These are phyloP conservation scores for Zea luxurians DNA, from an alignment of 176 grass and related monocot genomes.

Conservation along the genomic window DNA sequence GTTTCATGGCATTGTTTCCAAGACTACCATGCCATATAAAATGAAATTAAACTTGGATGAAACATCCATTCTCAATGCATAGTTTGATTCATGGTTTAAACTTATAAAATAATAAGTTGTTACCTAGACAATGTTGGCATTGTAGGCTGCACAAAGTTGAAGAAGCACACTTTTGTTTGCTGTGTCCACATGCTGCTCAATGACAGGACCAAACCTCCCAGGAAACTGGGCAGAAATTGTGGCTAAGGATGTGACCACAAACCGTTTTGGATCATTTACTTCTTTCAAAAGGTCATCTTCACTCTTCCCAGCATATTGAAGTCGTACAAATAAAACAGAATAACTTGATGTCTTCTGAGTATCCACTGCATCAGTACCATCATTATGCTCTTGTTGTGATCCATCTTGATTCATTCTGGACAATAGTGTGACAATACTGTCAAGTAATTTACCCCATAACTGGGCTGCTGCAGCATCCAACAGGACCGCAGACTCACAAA, in stretches of 20 bases:
- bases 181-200: constrained; percentile 73
- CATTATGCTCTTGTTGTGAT: constrained; percentile 59
- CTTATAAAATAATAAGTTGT: not conserved
- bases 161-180: constrained; percentile 73
- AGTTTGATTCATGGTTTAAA: constrained; percentile 27
- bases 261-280: constrained; percentile 83
- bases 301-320: constrained; percentile 87
- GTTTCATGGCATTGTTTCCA: too few species aligned
- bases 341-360: constrained; percentile 66
- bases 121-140: constrained; percentile 88
- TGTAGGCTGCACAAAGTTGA: constrained; percentile 80
- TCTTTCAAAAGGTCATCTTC: constrained; percentile 92
- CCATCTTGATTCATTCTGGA: constrained; percentile 67
- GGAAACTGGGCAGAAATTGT: constrained; percentile 69
- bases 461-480: constrained; percentile 66
- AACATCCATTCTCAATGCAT: too few species aligned
- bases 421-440: constrained; percentile 62
- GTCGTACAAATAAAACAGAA: constrained; percentile 85
- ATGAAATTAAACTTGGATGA: too few species aligned
- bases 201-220: constrained; percentile 70
- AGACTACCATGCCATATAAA: too few species aligned
- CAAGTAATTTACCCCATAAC: constrained; percentile 84
- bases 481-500: constrained; percentile 72
- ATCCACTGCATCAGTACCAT: constrained; percentile 54
- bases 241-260: constrained; percentile 70